These are phyloP conservation scores for Cladophialophora exuberans DNA, from an alignment of 2,329 filamentous ascomycete genomes.

Conservation along the genomic window DNA sequence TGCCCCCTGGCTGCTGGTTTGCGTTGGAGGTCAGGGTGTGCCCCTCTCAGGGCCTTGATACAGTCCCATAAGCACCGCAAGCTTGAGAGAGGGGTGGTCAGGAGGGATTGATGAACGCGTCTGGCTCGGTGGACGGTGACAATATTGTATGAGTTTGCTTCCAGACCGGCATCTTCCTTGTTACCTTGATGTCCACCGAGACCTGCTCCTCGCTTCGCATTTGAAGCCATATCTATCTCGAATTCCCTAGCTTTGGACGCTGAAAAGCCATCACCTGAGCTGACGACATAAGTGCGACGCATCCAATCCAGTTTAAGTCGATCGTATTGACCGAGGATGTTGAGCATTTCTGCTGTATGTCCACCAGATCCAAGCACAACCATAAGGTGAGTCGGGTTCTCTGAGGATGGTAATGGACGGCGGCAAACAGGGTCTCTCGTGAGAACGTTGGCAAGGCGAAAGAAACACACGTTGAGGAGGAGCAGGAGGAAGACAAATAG, in stretches of 20 bases:
- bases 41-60: constrained; percentile 56
- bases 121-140: constrained; percentile 74
- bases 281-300: constrained; percentile 80
- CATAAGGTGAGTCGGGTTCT: constrained; percentile 63
- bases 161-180: neutral
- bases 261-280: constrained; percentile 75
- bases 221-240: constrained; percentile 62
- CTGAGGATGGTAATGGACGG: constrained; percentile 5
- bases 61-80: constrained; percentile 68
- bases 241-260: constrained; percentile 66
- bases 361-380: constrained; percentile 90
- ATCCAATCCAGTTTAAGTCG: constrained; percentile 46
- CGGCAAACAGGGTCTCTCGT: constrained; percentile 3
- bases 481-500: constrained; percentile 11
- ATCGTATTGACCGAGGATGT: constrained; percentile 70
- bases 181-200: neutral
- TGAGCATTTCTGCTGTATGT: constrained; percentile 92
- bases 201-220: constrained; percentile 56
- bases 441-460: constrained; percentile 24
- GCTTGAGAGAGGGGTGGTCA: constrained; percentile 61
- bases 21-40: constrained; percentile 39
- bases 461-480: constrained; percentile 23
- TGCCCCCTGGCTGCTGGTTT: constrained; percentile 30
- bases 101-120: constrained; percentile 73
- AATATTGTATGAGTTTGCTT: constrained; percentile 66